Conservation (phyloP, 2,329 filamentous ascomycete genomes). For the Colletotrichum noveboracense region DNA sequence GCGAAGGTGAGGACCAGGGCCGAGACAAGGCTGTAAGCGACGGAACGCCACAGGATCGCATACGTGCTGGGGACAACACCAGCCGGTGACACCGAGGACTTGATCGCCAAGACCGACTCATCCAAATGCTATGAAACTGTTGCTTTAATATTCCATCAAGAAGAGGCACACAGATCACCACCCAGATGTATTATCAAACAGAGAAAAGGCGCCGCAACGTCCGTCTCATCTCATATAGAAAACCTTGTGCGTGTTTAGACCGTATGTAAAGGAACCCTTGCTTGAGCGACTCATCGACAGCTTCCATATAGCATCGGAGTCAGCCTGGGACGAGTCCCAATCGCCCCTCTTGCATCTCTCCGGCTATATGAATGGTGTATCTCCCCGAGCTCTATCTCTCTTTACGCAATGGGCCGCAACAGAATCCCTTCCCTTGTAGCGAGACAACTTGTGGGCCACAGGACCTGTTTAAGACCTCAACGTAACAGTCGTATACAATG, state of each 20-base stretch:
- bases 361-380: not conserved
- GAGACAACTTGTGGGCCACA: not conserved
- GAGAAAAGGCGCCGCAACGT: no score
- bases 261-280: no score
- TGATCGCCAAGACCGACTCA: no score
- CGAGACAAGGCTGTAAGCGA: not conserved
- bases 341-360: not conserved
- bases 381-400: not conserved
- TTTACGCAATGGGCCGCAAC: not conserved
- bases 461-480: rapidly evolving
- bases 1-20: not conserved
- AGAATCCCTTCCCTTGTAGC: no score
- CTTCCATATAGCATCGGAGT: not conserved
- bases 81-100: no score
- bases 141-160: no score
- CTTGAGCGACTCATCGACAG: not conserved
- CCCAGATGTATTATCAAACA: no score
- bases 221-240: no score
- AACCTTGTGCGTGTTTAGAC: not conserved
- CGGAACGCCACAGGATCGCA: not conserved
- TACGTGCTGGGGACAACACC: no score
- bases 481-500: no score
- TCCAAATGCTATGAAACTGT: no score
- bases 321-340: not conserved
- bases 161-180: no score